A percentile compares a stretch with the other conserved stretches of the same genome.
Evolutionary conservation across 441 rosid species (phyloP).

Genomic region (Corymbia citriodora): DNA sequence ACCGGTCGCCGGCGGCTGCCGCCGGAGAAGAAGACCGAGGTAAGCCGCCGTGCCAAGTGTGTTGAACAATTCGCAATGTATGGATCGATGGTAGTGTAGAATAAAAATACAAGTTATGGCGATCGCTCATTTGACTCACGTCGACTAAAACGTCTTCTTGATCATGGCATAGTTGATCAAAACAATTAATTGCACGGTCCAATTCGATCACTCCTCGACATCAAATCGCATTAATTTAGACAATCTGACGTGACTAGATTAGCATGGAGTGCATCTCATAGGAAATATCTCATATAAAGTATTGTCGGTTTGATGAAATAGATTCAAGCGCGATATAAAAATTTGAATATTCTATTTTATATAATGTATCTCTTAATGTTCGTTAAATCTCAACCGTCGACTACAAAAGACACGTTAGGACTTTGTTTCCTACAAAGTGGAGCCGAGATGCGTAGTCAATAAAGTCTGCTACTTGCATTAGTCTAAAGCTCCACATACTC

Average conservation of each 20-base stretch:
- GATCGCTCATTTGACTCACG: not conserved
- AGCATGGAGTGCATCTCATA: not conserved
- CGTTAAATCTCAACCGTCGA: not conserved
- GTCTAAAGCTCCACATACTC: not conserved
- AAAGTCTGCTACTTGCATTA: not conserved
- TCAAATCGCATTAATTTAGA: too few species aligned
- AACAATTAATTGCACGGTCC: not conserved
- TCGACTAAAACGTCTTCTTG: not conserved
- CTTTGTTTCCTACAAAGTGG: not conserved
- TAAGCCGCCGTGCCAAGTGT: not conserved
- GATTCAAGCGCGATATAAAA: not conserved
- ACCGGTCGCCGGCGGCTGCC: not conserved
- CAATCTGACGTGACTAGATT: not conserved
- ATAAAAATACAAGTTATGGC: not conserved
- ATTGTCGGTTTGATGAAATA: not conserved
- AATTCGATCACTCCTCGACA: not conserved
- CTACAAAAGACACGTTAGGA: not conserved
- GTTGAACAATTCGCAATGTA: not conserved
- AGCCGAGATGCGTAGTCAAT: not conserved
- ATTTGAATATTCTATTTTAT: not conserved
- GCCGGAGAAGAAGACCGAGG: not conserved
- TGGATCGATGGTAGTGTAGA: not conserved
- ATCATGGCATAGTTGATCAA: not conserved
- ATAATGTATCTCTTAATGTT: not conserved
- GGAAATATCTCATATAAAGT: not conserved